Evolutionary conservation across 768 basidiomycete genomes (phyloP).

Genomic region (Leccinellum albellum): DNA sequence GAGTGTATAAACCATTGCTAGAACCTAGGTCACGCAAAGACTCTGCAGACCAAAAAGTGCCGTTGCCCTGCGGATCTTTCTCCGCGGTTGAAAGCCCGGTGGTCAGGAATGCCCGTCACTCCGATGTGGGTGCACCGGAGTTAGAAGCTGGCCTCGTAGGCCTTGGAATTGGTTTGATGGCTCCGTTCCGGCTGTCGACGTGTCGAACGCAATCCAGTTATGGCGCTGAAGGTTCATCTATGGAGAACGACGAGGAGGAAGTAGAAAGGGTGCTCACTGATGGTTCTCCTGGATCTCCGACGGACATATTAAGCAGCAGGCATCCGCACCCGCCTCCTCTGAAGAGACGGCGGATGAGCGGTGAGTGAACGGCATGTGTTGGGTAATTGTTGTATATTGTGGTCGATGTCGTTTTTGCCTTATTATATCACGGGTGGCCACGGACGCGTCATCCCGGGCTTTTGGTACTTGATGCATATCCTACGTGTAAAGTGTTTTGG

Average conservation of each 20-base stretch:
- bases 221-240: constrained; percentile 4
- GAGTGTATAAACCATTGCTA: constrained; percentile 14
- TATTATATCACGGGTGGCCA: constrained; percentile 11
- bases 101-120: constrained; percentile 26
- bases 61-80: constrained; percentile 21
- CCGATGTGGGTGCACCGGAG: constrained; percentile 21
- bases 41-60: constrained; percentile 9
- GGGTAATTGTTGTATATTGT: constrained; percentile 25
- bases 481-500: constrained; percentile 35
- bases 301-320: constrained; percentile 17
- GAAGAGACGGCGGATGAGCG: constrained; percentile 48
- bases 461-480: constrained; percentile 20
- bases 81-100: constrained; percentile 52
- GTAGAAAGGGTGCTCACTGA: constrained; percentile 29
- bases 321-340: constrained; percentile 37
- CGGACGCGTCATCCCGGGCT: constrained; percentile 5
- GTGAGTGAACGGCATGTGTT: constrained; percentile 11
- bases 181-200: constrained; percentile 49
- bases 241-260: constrained; percentile 33
- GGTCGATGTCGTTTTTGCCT: constrained; percentile 11
- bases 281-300: constrained; percentile 22
- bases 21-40: constrained; percentile 9
- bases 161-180: constrained; percentile 43
- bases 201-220: constrained; percentile 29
- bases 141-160: constrained; percentile 37